phyloP scores from a whole-genome alignment of 2,329 filamentous ascomycete genomes.

The Pseudogymnoascus sp. region DNA sequence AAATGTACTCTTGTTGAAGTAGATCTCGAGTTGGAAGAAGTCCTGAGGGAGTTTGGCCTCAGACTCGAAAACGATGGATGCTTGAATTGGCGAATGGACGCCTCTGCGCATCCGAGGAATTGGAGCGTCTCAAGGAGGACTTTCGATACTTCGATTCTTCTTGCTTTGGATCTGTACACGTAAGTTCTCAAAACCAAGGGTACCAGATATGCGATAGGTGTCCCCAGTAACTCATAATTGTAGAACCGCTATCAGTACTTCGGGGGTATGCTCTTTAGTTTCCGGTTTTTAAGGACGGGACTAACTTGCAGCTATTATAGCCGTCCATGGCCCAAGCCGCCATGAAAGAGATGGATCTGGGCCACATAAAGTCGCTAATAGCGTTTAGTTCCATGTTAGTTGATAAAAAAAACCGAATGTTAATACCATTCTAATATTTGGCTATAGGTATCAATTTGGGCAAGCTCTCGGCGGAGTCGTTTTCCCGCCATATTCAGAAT shows the following conservation, averaged over 20 bases:
- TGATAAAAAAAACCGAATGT: conserved; percentile 13
- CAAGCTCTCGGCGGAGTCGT: conserved; percentile 34
- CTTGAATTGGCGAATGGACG: conserved; percentile 1
- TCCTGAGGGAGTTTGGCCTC: neutral
- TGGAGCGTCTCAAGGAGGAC: conserved; percentile 17
- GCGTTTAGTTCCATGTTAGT: conserved; percentile 16
- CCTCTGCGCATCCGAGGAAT: conserved; percentile 15
- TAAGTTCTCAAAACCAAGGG: conserved; percentile 10
- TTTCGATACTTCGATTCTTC: conserved; percentile 16
- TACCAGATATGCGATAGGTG: neutral
- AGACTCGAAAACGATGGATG: neutral
- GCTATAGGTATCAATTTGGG: conserved; percentile 29
- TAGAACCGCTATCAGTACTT: conserved; percentile 18
- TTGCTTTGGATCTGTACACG: conserved; percentile 23
- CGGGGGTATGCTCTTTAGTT: conserved; percentile 13
- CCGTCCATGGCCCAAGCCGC: conserved; percentile 18
- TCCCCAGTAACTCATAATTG: neutral
- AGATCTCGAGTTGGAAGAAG: neutral
- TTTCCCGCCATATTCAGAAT: conserved; percentile 34
- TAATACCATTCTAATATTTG: neutral
- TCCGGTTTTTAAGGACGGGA: neutral
- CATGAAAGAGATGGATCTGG: conserved; percentile 15
- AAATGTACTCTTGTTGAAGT: neutral
- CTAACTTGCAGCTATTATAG: conserved; percentile 10
- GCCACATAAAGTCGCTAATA: conserved; percentile 17